Evolutionary conservation across 2,329 filamentous ascomycete species (phyloP).

Genomic region (Capronia coronata): DNA sequence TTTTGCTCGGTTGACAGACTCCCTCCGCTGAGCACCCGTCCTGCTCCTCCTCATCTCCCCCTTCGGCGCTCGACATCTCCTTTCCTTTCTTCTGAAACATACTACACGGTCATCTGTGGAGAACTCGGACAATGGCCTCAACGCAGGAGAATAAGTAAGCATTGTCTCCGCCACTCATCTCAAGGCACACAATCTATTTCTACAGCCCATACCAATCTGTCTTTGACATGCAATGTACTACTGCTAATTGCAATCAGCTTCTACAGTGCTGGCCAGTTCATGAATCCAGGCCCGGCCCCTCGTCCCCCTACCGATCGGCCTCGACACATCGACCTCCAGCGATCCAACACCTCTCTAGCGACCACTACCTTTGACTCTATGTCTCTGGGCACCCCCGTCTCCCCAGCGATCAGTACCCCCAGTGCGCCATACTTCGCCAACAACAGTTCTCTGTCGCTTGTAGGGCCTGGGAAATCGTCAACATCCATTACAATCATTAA

Average conservation of each 20-base stretch:
- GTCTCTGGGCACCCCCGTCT: slow-evolving; percentile 58
- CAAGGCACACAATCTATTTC: not conserved
- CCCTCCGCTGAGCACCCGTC: slow-evolving; percentile 16
- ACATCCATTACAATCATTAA: slow-evolving; percentile 69
- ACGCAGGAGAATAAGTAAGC: slow-evolving; percentile 22
- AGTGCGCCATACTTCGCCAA: slow-evolving; percentile 59
- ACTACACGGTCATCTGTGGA: slow-evolving; percentile 6
- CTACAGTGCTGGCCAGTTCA: slow-evolving; percentile 65
- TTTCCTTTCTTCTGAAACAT: slow-evolving; percentile 9
- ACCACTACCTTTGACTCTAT: slow-evolving; percentile 67
- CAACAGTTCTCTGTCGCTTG: slow-evolving; percentile 65
- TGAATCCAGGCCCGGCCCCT: slow-evolving; percentile 94
- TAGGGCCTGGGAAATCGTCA: slow-evolving; percentile 50
- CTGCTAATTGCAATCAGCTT: slow-evolving; percentile 39
- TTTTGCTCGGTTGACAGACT: slow-evolving; percentile 9
- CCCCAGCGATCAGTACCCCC: slow-evolving; percentile 58
- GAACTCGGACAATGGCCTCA: slow-evolving; percentile 18
- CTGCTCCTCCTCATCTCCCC: slow-evolving; percentile 11
- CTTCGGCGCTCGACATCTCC: slow-evolving; percentile 8
- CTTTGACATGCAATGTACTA: not conserved
- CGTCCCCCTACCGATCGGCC: slow-evolving; percentile 79
- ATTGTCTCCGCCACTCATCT: not conserved
- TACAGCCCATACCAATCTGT: slow-evolving; percentile 1
- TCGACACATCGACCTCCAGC: slow-evolving; percentile 66
- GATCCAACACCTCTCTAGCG: slow-evolving; percentile 62